Conservation (phyloP, 2,329 filamentous ascomycete genomes). For the Cladorrhinum sp. region DNA sequence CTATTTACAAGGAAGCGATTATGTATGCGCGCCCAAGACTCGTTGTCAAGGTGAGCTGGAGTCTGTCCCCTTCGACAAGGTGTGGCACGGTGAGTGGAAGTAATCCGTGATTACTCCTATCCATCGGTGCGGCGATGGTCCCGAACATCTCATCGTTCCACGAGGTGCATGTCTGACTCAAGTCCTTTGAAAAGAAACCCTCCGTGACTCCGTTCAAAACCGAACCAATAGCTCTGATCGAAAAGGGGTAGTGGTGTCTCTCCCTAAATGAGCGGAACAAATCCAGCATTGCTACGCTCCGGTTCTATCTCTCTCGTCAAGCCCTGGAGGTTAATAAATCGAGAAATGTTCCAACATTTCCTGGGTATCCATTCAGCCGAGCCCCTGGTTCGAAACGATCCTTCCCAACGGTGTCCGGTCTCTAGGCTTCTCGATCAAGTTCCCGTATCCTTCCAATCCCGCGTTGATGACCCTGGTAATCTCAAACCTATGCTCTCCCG, state of each 20-base stretch:
- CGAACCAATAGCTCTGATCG: neutral
- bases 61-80: neutral
- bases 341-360: neutral
- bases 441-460: slow-evolving; percentile 56
- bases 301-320: neutral
- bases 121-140: neutral
- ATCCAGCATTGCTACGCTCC: neutral
- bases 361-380: slow-evolving; percentile 18
- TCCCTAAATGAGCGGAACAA: neutral
- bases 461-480: slow-evolving; percentile 57
- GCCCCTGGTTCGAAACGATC: slow-evolving; percentile 21
- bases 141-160: neutral
- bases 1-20: neutral
- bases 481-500: slow-evolving; percentile 60
- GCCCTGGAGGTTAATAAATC: neutral
- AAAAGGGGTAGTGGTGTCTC: neutral
- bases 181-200: neutral
- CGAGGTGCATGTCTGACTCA: neutral
- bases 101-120: neutral
- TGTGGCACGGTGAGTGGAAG: neutral
- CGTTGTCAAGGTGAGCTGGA: neutral
- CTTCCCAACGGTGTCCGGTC: slow-evolving; percentile 44
- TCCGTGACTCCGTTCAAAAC: neutral
- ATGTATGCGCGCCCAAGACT: too few relatives aligned
- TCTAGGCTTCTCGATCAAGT: slow-evolving; percentile 53